These are phyloP conservation scores for Citrus glauca DNA, from an alignment of 345 rosid genomes.

Conservation along the genomic window DNA sequence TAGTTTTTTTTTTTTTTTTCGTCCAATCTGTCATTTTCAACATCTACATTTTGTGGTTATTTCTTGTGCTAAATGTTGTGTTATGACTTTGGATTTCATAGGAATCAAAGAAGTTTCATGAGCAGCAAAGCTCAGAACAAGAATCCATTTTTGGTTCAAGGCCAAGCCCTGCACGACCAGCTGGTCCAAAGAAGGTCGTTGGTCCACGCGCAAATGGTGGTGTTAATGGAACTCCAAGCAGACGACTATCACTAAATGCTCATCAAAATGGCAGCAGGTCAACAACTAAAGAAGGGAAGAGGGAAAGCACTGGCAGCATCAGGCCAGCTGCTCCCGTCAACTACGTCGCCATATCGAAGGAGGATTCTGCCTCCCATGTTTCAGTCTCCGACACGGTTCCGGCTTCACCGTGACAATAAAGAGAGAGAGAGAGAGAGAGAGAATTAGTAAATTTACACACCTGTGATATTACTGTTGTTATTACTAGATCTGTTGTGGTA, in stretches of 20 bases:
- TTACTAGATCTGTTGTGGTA: constrained; percentile 21
- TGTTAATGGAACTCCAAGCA: constrained; percentile 68
- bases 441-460: constrained; percentile 19
- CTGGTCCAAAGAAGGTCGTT: constrained; percentile 60
- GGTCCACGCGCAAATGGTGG: constrained; percentile 75
- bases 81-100: constrained; percentile 1
- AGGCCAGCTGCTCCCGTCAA: constrained; percentile 63
- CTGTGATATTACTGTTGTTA: constrained; percentile 18
- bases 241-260: constrained; percentile 78
- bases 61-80: neutral
- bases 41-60: neutral
- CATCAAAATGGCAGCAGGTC: constrained; percentile 76
- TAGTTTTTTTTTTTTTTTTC: too few relatives aligned
- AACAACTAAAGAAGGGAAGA: constrained; percentile 57
- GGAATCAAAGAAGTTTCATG: constrained; percentile 87
- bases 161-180: constrained; percentile 83
- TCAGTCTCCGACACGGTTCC: constrained; percentile 61
- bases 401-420: constrained; percentile 57
- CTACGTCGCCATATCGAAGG: constrained; percentile 63
- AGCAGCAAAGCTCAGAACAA: constrained; percentile 77
- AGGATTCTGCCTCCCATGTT: constrained; percentile 62
- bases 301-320: constrained; percentile 43
- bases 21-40: neutral
- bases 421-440: constrained; percentile 13
- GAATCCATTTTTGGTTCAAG: constrained; percentile 60